Conservation (phyloP, 73 alveolate genomes). For the Vitrella brassicaformis region DNA sequence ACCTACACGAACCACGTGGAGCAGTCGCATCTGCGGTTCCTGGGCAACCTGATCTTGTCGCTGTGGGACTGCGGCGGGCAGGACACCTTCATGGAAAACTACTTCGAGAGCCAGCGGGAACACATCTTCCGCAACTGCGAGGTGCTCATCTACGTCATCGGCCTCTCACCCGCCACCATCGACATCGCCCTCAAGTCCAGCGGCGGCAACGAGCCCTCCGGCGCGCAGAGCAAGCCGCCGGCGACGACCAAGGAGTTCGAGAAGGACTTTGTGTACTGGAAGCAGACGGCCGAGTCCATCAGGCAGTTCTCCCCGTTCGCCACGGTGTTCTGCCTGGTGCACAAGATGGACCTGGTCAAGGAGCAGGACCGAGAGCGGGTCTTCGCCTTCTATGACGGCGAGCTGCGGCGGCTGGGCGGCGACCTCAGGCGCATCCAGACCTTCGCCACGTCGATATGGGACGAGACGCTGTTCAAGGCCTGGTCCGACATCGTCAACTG, state of each 20-base stretch:
- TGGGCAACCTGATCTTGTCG: slow-evolving; percentile 78
- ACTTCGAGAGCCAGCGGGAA: slow-evolving; percentile 83
- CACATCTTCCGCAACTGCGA: slow-evolving; percentile 79
- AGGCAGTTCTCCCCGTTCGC: slow-evolving; percentile 76
- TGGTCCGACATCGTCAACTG: slow-evolving; percentile 86
- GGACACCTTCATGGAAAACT: slow-evolving; percentile 88
- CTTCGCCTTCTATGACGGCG: slow-evolving; percentile 42
- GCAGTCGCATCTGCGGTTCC: slow-evolving; percentile 61
- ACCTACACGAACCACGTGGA: slow-evolving; percentile 37
- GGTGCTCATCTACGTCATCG: slow-evolving; percentile 88
- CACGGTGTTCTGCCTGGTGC: slow-evolving; percentile 74
- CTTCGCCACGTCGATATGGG: slow-evolving; percentile 91
- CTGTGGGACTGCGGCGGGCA: slow-evolving; percentile 96
- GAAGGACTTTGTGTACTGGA: slow-evolving; percentile 4
- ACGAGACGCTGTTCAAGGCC: slow-evolving; percentile 86
- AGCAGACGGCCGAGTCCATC: slow-evolving; percentile 44
- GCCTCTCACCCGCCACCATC: slow-evolving; percentile 64
- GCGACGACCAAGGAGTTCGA: background rate
- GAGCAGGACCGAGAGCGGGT: slow-evolving; percentile 60
- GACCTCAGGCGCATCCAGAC: slow-evolving; percentile 61
- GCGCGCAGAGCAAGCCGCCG: background rate
- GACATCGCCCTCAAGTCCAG: slow-evolving; percentile 23
- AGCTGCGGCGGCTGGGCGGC: background rate
- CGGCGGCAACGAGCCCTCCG: background rate
- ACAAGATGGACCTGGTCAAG: slow-evolving; percentile 74